These are phyloP conservation scores for Achaetomiella virescens DNA, from an alignment of 495 filamentous ascomycete species.

Conservation along the genomic window DNA sequence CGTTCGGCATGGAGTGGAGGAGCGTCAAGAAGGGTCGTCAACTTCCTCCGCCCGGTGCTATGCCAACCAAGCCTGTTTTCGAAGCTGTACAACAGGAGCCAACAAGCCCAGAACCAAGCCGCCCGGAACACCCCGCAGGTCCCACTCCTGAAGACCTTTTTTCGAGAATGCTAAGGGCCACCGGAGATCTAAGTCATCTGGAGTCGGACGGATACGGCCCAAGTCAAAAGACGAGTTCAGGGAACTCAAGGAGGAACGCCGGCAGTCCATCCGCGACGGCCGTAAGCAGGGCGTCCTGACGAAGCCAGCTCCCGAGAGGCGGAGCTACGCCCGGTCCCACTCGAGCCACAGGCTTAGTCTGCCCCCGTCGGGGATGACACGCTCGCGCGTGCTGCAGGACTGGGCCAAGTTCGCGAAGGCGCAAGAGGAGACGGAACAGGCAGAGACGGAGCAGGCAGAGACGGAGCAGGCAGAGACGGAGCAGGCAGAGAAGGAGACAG, in stretches of 20 bases:
- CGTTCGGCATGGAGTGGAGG: slow-evolving; percentile 55
- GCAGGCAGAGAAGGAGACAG: background rate
- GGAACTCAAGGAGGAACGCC: background rate
- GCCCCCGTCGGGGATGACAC: background rate
- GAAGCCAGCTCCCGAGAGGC: background rate
- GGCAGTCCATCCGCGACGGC: background rate
- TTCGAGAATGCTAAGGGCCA: background rate
- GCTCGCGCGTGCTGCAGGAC: background rate
- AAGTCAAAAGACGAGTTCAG: background rate
- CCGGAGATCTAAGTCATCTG: background rate
- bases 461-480: background rate
- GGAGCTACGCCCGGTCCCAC: background rate
- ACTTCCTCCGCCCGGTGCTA: too few relatives aligned
- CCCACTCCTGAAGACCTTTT: background rate
- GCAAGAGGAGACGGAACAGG: background rate
- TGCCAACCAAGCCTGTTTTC: too few relatives aligned
- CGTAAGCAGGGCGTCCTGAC: slow-evolving; percentile 2
- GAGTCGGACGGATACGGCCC: background rate
- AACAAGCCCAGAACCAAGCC: background rate
- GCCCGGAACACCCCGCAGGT: background rate
- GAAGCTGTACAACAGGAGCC: background rate
- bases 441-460: background rate
- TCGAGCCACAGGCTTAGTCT: background rate
- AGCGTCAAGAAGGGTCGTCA: slow-evolving; percentile 44
- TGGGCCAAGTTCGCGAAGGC: background rate